Percentiles rank a stretch among this genome's conserved stretches.
These are phyloP conservation scores for Pistacia integerrima DNA, from an alignment of 345 rosid genomes.

Conservation along the genomic window DNA sequence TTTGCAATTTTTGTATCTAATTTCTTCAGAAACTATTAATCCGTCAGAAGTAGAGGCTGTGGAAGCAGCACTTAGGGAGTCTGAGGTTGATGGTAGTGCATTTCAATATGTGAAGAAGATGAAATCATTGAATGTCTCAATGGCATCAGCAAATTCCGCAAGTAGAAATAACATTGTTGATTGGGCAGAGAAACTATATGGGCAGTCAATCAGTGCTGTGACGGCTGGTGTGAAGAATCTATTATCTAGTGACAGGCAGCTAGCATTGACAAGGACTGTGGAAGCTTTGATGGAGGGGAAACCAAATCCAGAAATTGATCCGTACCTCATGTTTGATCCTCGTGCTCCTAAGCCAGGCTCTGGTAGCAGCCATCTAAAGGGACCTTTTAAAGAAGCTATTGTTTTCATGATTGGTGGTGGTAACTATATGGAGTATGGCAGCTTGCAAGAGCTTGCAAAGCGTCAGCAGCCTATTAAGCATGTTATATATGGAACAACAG, in stretches of 20 bases:
- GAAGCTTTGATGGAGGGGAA: slow-evolving; percentile 96
- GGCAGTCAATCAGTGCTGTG: slow-evolving; percentile 92
- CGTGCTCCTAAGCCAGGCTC: slow-evolving; percentile 87
- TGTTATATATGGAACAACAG: slow-evolving; percentile 89
- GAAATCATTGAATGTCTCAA: slow-evolving; percentile 81
- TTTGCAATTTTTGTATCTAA: slow-evolving; percentile 91
- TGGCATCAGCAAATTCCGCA: slow-evolving; percentile 87
- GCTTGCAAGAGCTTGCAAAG: slow-evolving; percentile 89
- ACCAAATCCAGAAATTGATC: slow-evolving; percentile 88
- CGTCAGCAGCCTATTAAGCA: slow-evolving; percentile 84
- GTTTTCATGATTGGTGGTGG: slow-evolving; percentile 99
- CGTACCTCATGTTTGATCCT: slow-evolving; percentile 82
- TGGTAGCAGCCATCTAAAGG: slow-evolving; percentile 70
- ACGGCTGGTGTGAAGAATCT: slow-evolving; percentile 98
- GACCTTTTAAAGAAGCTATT: slow-evolving; percentile 93
- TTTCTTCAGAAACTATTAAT: slow-evolving; percentile 84
- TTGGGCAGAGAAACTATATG: slow-evolving; percentile 98
- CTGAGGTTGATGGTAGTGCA: slow-evolving; percentile 81
- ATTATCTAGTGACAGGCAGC: slow-evolving; percentile 79
- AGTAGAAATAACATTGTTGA: slow-evolving; percentile 96
- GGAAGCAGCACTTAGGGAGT: slow-evolving; percentile 87
- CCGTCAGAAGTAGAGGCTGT: slow-evolving; percentile 82
- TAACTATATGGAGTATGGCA: slow-evolving; percentile 88
- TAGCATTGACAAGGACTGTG: slow-evolving; percentile 84
- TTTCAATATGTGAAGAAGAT: slow-evolving; percentile 97